phyloP scores from a whole-genome alignment of 2,329 filamentous ascomycete species.

The Pseudocercospora crystallina region DNA sequence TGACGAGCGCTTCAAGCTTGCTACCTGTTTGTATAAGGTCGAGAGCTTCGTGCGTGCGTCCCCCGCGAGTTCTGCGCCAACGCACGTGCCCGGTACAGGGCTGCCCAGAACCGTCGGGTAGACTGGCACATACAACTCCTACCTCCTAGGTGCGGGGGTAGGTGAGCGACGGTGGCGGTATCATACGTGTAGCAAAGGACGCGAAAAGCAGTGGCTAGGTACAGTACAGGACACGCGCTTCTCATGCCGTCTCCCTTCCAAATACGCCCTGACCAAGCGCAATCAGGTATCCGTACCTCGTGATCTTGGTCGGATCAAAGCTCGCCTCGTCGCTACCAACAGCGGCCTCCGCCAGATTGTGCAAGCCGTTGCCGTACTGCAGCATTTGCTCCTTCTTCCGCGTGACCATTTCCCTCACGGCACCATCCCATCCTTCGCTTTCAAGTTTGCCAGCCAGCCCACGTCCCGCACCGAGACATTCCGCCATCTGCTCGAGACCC shows the following conservation, averaged over 20 bases:
- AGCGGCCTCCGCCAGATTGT: constrained; percentile 59
- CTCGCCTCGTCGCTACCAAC: constrained; percentile 26
- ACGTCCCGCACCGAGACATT: constrained; percentile 49
- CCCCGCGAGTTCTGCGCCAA: too few species aligned
- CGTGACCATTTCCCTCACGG: constrained; percentile 54
- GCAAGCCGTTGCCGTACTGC: constrained; percentile 45
- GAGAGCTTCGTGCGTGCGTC: constrained; percentile 28
- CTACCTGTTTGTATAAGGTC: constrained; percentile 68
- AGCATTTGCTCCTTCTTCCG: constrained; percentile 41
- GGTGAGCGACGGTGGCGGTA: too few species aligned
- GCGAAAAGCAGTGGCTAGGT: too few species aligned
- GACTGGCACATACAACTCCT: too few species aligned
- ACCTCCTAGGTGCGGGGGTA: too few species aligned
- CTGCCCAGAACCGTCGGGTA: too few species aligned
- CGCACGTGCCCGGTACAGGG: too few species aligned
- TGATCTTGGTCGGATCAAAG: constrained; percentile 41
- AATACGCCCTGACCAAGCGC: constrained; percentile 39
- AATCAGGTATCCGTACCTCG: constrained; percentile 40
- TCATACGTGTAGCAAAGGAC: too few species aligned
- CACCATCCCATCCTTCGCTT: constrained; percentile 59
- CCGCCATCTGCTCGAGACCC: constrained; percentile 57
- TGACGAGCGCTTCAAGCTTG: constrained; percentile 77
- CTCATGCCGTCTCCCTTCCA: constrained; percentile 15
- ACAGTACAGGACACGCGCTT: too few species aligned
- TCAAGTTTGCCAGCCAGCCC: constrained; percentile 41